Conservation (phyloP, 768 basidiomycete species). For the Naganishia vishniacii region DNA sequence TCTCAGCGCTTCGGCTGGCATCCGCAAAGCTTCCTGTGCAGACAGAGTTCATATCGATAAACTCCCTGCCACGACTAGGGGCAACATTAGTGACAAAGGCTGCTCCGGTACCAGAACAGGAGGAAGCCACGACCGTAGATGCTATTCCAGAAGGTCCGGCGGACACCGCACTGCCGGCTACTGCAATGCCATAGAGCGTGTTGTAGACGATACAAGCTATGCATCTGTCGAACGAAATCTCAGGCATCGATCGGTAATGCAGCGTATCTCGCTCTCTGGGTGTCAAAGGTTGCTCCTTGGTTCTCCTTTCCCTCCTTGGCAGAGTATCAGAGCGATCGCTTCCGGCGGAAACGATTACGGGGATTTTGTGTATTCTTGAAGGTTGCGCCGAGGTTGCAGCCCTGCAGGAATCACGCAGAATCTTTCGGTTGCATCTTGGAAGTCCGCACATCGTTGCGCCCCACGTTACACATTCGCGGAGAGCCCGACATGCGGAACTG, state of each 20-base stretch:
- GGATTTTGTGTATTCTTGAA: too few relatives aligned
- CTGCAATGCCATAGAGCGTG: not conserved
- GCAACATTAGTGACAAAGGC: not conserved
- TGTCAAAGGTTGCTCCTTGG: too few relatives aligned
- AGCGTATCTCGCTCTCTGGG: not conserved
- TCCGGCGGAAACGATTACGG: too few relatives aligned
- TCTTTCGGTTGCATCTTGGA: too few relatives aligned
- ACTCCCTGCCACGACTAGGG: constrained; percentile 60
- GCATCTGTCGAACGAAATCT: too few relatives aligned
- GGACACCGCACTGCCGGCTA: constrained; percentile 3
- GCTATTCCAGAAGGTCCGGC: constrained; percentile 6
- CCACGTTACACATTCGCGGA: too few relatives aligned
- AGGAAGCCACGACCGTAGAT: not conserved
- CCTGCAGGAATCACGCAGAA: too few relatives aligned
- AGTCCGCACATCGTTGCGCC: too few relatives aligned
- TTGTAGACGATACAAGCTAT: not conserved
- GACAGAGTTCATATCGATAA: constrained; percentile 75
- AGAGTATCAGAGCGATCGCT: too few relatives aligned
- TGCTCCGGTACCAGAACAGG: not conserved
- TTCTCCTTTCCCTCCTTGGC: too few relatives aligned
- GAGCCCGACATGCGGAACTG: too few relatives aligned
- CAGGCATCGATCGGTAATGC: not conserved
- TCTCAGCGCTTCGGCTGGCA: constrained; percentile 78
- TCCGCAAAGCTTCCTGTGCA: constrained; percentile 75
- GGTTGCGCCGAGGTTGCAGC: too few relatives aligned